Evolutionary conservation across 345 rosid genomes (phyloP).

Genomic region (Gossypium thurberi): DNA sequence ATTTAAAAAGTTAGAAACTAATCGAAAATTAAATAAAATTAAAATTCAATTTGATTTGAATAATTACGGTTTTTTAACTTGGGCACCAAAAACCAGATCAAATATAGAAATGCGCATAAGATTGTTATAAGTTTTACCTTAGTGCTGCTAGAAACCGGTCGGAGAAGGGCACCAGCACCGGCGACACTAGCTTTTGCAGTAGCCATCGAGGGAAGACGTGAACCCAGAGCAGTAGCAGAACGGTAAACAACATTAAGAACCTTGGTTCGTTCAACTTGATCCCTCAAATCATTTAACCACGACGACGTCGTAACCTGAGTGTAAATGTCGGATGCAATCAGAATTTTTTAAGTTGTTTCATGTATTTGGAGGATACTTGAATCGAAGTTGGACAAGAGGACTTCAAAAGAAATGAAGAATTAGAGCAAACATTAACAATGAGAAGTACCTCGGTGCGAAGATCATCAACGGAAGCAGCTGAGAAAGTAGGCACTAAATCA

Average conservation of each 20-base stretch:
- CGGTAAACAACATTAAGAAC: slow-evolving; percentile 86
- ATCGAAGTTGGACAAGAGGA: background rate
- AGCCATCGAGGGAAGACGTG: slow-evolving; percentile 86
- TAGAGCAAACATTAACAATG: background rate
- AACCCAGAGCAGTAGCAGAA: slow-evolving; percentile 91
- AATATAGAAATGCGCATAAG: background rate
- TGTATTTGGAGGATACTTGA: background rate
- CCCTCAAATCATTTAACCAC: slow-evolving; percentile 91
- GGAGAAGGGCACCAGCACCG: slow-evolving; percentile 86
- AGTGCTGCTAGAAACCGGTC: slow-evolving; percentile 83
- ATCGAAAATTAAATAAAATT: background rate
- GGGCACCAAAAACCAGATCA: background rate
- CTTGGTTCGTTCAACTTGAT: slow-evolving; percentile 82
- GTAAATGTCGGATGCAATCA: background rate
- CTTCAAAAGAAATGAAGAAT: background rate
- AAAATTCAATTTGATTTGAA: background rate
- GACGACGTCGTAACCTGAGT: slow-evolving; percentile 83
- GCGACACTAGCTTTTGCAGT: slow-evolving; percentile 94
- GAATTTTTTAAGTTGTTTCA: background rate
- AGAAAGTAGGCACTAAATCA: slow-evolving; percentile 92
- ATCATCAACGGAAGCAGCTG: slow-evolving; percentile 84
- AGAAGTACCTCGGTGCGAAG: slow-evolving; percentile 78
- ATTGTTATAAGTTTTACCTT: slow-evolving; percentile 41
- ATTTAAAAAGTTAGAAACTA: background rate
- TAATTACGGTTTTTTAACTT: background rate